Conservation (phyloP, 805 yeast genomes). For the Candida quercuum region DNA sequence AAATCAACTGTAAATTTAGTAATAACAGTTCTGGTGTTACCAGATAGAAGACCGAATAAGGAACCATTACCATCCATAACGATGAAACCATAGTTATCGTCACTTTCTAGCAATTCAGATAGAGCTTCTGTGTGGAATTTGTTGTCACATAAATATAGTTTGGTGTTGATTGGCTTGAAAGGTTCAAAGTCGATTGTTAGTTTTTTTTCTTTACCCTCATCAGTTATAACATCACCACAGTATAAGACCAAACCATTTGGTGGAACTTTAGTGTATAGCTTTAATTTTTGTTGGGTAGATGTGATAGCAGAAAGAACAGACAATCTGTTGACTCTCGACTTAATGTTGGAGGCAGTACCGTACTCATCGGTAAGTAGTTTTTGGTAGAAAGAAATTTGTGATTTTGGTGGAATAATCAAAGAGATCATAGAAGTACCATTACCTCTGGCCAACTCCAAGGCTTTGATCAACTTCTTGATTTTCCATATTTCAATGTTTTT, state of each 20-base stretch:
- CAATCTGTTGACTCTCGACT: slow-evolving; percentile 93
- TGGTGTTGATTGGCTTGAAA: slow-evolving; percentile 98
- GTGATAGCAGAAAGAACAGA: slow-evolving; percentile 96
- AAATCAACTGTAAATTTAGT: slow-evolving; percentile 96
- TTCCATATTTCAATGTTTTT: slow-evolving; percentile 99
- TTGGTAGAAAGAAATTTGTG: slow-evolving; percentile 82
- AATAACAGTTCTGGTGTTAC: slow-evolving; percentile 93
- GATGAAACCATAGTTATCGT: slow-evolving; percentile 95
- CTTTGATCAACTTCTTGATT: slow-evolving; percentile 88
- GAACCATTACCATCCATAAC: slow-evolving; percentile 99
- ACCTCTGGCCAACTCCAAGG: slow-evolving; percentile 89
- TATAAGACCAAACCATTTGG: slow-evolving; percentile 92
- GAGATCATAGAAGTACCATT: slow-evolving; percentile 99
- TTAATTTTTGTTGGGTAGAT: slow-evolving; percentile 94
- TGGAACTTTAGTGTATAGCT: slow-evolving; percentile 85
- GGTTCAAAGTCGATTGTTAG: slow-evolving; percentile 97
- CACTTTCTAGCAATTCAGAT: slow-evolving; percentile 88
- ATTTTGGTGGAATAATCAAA: slow-evolving; percentile 89
- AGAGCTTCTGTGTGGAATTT: slow-evolving; percentile 97
- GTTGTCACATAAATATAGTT: slow-evolving; percentile 92
- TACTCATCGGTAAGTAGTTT: slow-evolving; percentile 96
- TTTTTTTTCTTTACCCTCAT: slow-evolving; percentile 96
- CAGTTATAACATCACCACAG: slow-evolving; percentile 98
- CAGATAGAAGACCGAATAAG: slow-evolving; percentile 89
- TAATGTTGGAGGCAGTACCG: slow-evolving; percentile 97